phyloP scores from a whole-genome alignment of 768 basidiomycete species.

The Mycena vulgaris region DNA sequence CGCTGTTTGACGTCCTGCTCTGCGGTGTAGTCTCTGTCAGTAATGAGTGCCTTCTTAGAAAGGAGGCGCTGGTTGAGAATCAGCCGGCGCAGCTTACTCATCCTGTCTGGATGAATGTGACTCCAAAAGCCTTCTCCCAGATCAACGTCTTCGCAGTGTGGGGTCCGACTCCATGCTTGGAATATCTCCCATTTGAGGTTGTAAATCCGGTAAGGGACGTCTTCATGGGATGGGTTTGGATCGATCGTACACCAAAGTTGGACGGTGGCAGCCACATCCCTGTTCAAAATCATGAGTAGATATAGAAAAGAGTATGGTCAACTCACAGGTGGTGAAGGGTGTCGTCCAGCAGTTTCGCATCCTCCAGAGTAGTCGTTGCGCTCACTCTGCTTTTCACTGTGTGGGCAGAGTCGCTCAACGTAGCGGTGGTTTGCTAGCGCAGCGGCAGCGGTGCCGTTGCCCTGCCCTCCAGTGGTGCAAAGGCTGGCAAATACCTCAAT shows the following conservation, averaged over 20 bases:
- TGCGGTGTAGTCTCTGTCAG: constrained; percentile 54
- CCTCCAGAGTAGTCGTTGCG: constrained; percentile 61
- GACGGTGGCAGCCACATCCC: constrained; percentile 67
- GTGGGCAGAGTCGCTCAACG: constrained; percentile 54
- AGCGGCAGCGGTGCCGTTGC: too few species aligned
- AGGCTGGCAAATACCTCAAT: too few species aligned
- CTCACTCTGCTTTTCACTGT: constrained; percentile 54
- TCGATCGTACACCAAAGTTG: constrained; percentile 70
- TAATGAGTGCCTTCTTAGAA: constrained; percentile 53
- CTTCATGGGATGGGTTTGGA: constrained; percentile 70
- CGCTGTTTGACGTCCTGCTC: constrained; percentile 55
- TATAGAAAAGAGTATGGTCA: too few species aligned
- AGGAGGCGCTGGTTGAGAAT: constrained; percentile 64
- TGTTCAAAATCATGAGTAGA: constrained; percentile 31
- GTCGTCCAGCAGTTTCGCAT: constrained; percentile 66
- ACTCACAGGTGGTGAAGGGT: constrained; percentile 75
- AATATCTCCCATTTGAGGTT: constrained; percentile 62
- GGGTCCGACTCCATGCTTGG: constrained; percentile 71
- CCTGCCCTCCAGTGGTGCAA: too few species aligned
- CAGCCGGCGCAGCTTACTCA: constrained; percentile 63
- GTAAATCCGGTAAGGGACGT: constrained; percentile 72
- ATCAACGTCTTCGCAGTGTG: constrained; percentile 36
- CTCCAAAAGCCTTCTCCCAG: constrained; percentile 41
- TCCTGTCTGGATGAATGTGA: constrained; percentile 70
- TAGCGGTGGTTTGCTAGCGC: too few species aligned